Evolutionary conservation across 768 basidiomycete species (phyloP).

Genomic region (Pisolithus sp.): DNA sequence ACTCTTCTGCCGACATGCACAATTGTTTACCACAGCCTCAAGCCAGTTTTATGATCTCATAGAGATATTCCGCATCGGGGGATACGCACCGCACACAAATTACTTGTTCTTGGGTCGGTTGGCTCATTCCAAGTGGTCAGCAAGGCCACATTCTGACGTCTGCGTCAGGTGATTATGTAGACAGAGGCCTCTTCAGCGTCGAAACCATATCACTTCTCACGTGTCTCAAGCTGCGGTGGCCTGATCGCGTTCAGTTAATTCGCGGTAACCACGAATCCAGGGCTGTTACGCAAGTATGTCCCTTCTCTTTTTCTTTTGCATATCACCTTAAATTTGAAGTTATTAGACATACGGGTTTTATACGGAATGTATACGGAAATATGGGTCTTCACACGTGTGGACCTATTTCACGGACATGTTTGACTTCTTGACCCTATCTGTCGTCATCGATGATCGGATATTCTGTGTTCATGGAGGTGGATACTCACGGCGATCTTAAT

Average conservation of each 20-base stretch:
- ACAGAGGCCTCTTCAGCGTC: constrained; percentile 94
- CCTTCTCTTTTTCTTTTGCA: constrained; percentile 3
- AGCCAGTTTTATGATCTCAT: constrained; percentile 99
- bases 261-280: constrained; percentile 97
- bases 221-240: constrained; percentile 94
- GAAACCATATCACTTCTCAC: constrained; percentile 97
- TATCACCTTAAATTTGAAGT: constrained; percentile 10
- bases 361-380: constrained; percentile 96
- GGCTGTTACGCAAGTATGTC: constrained; percentile 92
- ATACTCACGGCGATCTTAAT: constrained; percentile 15
- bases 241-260: constrained; percentile 93
- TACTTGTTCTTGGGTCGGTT: constrained; percentile 92
- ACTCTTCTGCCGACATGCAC: constrained; percentile 5
- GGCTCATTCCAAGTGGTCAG: background rate
- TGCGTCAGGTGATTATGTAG: constrained; percentile 89
- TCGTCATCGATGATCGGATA: constrained; percentile 98
- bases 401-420: constrained; percentile 99
- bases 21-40: constrained; percentile 34
- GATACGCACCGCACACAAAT: constrained; percentile 93
- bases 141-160: background rate
- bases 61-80: constrained; percentile 98
- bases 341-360: constrained; percentile 96
- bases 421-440: constrained; percentile 94
- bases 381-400: constrained; percentile 94
- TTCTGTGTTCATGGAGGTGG: constrained; percentile 98